phyloP scores from a whole-genome alignment of 2,329 filamentous ascomycete genomes.

The Aspergillus texensis region DNA sequence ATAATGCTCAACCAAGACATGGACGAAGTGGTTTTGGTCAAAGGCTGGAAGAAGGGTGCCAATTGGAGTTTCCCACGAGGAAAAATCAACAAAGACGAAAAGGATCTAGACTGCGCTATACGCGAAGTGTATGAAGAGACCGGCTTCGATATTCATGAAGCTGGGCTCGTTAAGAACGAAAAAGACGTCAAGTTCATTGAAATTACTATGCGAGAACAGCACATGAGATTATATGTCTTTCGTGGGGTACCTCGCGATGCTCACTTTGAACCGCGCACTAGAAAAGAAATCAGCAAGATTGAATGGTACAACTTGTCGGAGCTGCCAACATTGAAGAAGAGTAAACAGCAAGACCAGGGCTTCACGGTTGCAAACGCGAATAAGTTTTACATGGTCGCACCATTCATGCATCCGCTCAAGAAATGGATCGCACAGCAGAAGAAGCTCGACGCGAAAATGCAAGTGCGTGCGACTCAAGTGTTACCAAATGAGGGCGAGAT shows the following conservation, averaged over 20 bases:
- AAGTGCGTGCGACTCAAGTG: constrained; percentile 45
- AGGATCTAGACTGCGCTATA: constrained; percentile 89
- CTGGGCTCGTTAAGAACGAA: constrained; percentile 74
- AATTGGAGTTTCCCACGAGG: constrained; percentile 96
- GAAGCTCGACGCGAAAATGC: constrained; percentile 65
- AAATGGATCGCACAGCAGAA: constrained; percentile 88
- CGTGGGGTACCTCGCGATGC: constrained; percentile 85
- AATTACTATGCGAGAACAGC: constrained; percentile 87
- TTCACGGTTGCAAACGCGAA: constrained; percentile 65
- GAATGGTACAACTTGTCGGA: constrained; percentile 91
- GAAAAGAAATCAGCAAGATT: constrained; percentile 98
- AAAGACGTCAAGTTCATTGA: constrained; percentile 81
- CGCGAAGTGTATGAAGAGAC: constrained; percentile 97
- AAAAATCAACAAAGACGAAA: constrained; percentile 97
- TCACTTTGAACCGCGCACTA: constrained; percentile 82
- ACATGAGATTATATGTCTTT: constrained; percentile 91
- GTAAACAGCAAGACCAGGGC: constrained; percentile 66
- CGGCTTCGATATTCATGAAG: constrained; percentile 76
- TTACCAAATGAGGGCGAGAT: constrained; percentile 51
- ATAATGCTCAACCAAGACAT: constrained; percentile 93
- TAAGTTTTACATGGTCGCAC: constrained; percentile 98
- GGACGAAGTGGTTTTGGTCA: constrained; percentile 90
- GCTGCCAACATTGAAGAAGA: constrained; percentile 77
- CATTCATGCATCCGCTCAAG: constrained; percentile 81
- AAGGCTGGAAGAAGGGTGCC: constrained; percentile 95